A percentile compares a stretch with the other conserved stretches of the same genome.
Conservation (phyloP, 2,329 filamentous ascomycete species). For the Plectosphaerella cucumerina region DNA sequence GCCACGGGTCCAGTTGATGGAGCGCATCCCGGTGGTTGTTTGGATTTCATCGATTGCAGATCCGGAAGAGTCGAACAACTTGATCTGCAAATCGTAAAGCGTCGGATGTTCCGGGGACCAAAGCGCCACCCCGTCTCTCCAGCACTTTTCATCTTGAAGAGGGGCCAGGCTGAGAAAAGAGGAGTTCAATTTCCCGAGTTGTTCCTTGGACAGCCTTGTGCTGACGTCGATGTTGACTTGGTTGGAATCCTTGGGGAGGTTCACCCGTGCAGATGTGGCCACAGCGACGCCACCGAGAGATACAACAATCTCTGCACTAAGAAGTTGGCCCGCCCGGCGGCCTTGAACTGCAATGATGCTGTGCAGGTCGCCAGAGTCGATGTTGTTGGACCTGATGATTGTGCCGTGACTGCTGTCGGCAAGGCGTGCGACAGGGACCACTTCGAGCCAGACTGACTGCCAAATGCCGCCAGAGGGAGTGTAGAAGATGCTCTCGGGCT, state of each 20-base stretch:
- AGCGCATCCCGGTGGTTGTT: slow-evolving; percentile 59
- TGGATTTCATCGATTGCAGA: slow-evolving; percentile 49
- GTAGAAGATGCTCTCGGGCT: slow-evolving; percentile 58
- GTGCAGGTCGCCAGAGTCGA: slow-evolving; percentile 45
- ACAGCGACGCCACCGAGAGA: slow-evolving; percentile 45
- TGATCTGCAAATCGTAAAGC: slow-evolving; percentile 52
- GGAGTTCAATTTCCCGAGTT: slow-evolving; percentile 32
- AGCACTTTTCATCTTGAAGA: slow-evolving; percentile 31
- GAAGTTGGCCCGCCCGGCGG: slow-evolving; percentile 38
- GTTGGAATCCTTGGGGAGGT: slow-evolving; percentile 45
- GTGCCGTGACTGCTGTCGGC: slow-evolving; percentile 53
- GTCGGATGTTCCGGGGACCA: slow-evolving; percentile 57
- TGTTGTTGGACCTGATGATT: slow-evolving; percentile 50
- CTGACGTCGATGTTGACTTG: slow-evolving; percentile 41
- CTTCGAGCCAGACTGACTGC: slow-evolving; percentile 55
- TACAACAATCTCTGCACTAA: slow-evolving; percentile 49
- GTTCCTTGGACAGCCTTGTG: slow-evolving; percentile 41
- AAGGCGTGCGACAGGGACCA: slow-evolving; percentile 46
- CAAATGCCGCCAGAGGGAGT: slow-evolving; percentile 54
- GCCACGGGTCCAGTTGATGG: slow-evolving; percentile 52
- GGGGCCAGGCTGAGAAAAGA: slow-evolving; percentile 27
- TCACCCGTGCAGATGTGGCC: slow-evolving; percentile 33
- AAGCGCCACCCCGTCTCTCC: slow-evolving; percentile 54
- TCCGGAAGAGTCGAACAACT: slow-evolving; percentile 38
- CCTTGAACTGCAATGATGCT: slow-evolving; percentile 46